Evolutionary conservation across 345 rosid species (phyloP), one percentile per base, ranked within the genome.

Genomic region (Rhizophora mangle): DNA sequence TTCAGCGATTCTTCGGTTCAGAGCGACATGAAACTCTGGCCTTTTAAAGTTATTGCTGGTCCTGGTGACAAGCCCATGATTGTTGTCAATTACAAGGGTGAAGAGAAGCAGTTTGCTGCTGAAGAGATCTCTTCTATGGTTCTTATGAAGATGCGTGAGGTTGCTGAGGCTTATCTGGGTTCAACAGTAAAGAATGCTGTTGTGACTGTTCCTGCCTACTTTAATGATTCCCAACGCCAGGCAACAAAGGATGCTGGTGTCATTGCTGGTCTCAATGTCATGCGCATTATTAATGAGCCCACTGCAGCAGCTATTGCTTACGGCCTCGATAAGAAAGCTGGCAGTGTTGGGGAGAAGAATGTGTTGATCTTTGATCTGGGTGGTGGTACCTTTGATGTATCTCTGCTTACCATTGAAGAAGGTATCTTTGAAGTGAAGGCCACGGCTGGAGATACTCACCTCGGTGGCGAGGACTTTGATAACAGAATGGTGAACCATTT

Each of bases 121-220:
- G 78, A 74, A 57, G 78, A 74, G 73, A 74, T 74, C 24, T 74
- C 73, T 31, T 74, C 78, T 1, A 74, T 74, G 77, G 77, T 74
- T 8, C 71, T 74, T 21, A 39, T 43, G 3, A 74, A 74, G 58
- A 67, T 74, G 77, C 72, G 77, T 6, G 77, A 74, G 62, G 62
- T 68, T 15, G 77, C 77, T 16, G 77, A 74, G 58, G 77, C 77
- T 3, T 74, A 61, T 32, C 77, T 74, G 32, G 72, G 77, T 29
- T 26, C 57, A 16, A 8, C 68, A 5, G 29, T 74, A 6, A 74
- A 54, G 34, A 74, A 74, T 46, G 77, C 72, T 6, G 77, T 74
- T 2, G 72, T 74, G 1, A 74, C 77, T 1, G 77, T 74, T 60
- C 77, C 77, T 22, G 77, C 77, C 62, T 74, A 74, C 56, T 74